Base-by-base conservation (phyloP, 768 basidiomycete genomes). In the Pulveroboletus frians region DNA sequence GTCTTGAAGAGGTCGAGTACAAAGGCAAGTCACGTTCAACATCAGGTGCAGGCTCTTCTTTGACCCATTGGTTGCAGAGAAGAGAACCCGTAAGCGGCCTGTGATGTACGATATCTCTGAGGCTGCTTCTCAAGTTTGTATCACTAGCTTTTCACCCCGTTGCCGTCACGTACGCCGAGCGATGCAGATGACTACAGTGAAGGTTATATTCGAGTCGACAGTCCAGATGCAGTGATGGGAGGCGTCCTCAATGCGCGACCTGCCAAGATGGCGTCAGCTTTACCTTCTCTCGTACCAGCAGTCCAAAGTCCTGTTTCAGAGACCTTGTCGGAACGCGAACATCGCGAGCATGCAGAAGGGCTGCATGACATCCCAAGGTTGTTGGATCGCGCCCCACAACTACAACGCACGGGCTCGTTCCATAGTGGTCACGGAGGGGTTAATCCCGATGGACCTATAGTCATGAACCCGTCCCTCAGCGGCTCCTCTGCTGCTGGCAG, bases 201-300 rank as follows among this genome's bases (percentile, higher is more conserved):
- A 36, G 66, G 62, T 21, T 67, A 58, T 46, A 48, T 67, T 31
- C 66, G 54, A 36, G 68, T 67, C 15, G 64, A 67, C 36, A 66
- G 47, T 34, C 66, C 66, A 5, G 52, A 66, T 30, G 66, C 63
- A 20, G 47, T 67, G 11, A 57, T 67, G 68, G 62, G 66, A 27
- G 66, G 66, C 14, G 57, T 47, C 35, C 66, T 67, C 30, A 67
- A 69, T 37, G 66, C 66, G 7, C 61, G 66, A 3, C 68, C 66
- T 11, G 58, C 48, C 39, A 66, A 57, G 51, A 14, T 64, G 14
- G 53, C 58, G 39, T 31, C 50, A 11, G 34, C 9, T 36, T 40
- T 68, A 1, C 65, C 59, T 8, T 47, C 67, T 37, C 54, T 67
- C 21, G 67, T 52, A 41, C 35, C 18, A 32, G 51, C 43, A 0